These are phyloP conservation scores for Boletus rufocinnamomeus DNA, from an alignment of 768 basidiomycete species.

Conservation along the genomic window DNA sequence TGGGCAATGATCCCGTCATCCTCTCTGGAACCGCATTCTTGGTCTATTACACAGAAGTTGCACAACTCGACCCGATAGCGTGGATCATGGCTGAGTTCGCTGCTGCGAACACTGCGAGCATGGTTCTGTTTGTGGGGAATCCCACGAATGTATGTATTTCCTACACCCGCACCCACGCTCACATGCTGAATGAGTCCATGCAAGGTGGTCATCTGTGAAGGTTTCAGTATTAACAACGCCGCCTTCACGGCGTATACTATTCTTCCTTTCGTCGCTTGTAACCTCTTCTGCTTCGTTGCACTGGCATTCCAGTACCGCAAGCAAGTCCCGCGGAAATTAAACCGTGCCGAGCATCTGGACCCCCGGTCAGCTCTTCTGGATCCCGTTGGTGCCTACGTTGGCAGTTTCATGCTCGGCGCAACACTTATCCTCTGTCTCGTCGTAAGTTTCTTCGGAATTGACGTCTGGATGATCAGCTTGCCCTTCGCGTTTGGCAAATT, in stretches of 20 bases:
- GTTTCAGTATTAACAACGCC: slow-evolving; percentile 75
- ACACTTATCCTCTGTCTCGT: slow-evolving; percentile 77
- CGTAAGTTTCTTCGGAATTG: slow-evolving; percentile 71
- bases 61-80: slow-evolving; percentile 49
- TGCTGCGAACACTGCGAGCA: slow-evolving; percentile 76
- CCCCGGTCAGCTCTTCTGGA: slow-evolving; percentile 70
- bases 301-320: slow-evolving; percentile 61
- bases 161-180: not conserved
- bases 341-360: slow-evolving; percentile 40
- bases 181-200: not conserved
- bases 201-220: slow-evolving; percentile 79
- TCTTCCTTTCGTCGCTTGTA: slow-evolving; percentile 73
- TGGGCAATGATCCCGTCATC: slow-evolving; percentile 96
- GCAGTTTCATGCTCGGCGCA: slow-evolving; percentile 60
- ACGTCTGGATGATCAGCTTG: slow-evolving; percentile 83
- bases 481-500: slow-evolving; percentile 80
- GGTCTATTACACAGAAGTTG: slow-evolving; percentile 78
- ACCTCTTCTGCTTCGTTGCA: slow-evolving; percentile 60
- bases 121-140: slow-evolving; percentile 82
- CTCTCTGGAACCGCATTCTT: slow-evolving; percentile 90
- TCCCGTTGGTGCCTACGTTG: slow-evolving; percentile 71
- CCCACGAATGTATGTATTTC: slow-evolving; percentile 69
- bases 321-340: slow-evolving; percentile 51
- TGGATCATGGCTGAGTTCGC: slow-evolving; percentile 80
- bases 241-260: slow-evolving; percentile 83